Percentiles rank a stretch among this genome's conserved stretches.
Conservation (phyloP, 495 filamentous ascomycete genomes). For the Aspergillus kassunensis region DNA sequence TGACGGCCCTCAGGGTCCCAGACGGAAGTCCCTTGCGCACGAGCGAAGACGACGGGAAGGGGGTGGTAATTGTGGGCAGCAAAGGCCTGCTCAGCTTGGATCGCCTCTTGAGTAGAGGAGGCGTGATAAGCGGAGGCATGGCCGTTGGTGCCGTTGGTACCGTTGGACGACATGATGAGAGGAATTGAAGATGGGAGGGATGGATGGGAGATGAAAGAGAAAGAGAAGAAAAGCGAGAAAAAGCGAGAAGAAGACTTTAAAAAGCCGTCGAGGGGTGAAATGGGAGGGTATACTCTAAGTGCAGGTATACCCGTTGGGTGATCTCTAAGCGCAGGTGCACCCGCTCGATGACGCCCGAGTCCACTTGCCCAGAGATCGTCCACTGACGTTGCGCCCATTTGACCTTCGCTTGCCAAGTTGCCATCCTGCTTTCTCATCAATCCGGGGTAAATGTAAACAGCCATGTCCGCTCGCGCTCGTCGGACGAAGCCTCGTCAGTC, state of each 20-base stretch:
- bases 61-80: slow-evolving; percentile 99
- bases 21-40: slow-evolving; percentile 76
- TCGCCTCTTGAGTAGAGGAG: slow-evolving; percentile 71
- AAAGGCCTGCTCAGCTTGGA: slow-evolving; percentile 73
- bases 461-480: slow-evolving; percentile 10
- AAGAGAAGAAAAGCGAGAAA: slow-evolving; percentile 5
- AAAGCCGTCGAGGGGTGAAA: slow-evolving; percentile 1
- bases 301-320: slow-evolving; percentile 34
- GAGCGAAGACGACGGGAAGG: slow-evolving; percentile 85
- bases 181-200: background rate
- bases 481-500: background rate
- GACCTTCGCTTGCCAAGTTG: background rate
- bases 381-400: slow-evolving; percentile 8
- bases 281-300: slow-evolving; percentile 25
- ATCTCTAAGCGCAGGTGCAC: slow-evolving; percentile 33
- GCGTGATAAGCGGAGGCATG: slow-evolving; percentile 64
- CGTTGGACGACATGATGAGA: slow-evolving; percentile 38
- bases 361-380: background rate
- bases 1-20: slow-evolving; percentile 98
- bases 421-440: background rate
- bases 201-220: background rate
- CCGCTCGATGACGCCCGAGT: slow-evolving; percentile 13
- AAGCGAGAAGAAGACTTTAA: background rate
- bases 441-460: slow-evolving; percentile 4
- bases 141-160: slow-evolving; percentile 23